Conservation (phyloP, 352 stramenopile species). For the Thalassiosira ordinaria region DNA sequence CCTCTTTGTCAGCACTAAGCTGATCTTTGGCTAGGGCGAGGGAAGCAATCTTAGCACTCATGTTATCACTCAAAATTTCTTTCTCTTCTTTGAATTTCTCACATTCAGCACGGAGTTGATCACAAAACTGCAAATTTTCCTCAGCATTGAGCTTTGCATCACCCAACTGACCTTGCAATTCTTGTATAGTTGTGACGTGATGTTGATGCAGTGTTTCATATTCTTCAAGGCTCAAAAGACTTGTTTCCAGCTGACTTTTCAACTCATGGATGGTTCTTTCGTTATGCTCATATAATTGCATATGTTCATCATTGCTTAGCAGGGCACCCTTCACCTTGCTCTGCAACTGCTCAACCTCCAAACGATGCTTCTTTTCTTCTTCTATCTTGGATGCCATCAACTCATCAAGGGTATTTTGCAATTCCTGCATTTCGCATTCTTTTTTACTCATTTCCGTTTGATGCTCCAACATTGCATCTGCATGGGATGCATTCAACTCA, state of each 20-base stretch:
- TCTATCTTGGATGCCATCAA: constrained; percentile 5
- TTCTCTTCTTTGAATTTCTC: constrained; percentile 14
- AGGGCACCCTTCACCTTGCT: constrained; percentile 5
- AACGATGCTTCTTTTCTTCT: neutral
- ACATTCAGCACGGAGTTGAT: constrained; percentile 16
- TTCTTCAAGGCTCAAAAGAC: too few species aligned
- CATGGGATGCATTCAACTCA: too few species aligned
- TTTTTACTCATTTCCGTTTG: constrained; percentile 4
- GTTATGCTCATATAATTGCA: constrained; percentile 31
- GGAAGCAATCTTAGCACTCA: too few species aligned
- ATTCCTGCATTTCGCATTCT: neutral
- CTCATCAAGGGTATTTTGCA: constrained; percentile 13
- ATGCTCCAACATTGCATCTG: too few species aligned
- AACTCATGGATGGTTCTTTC: neutral
- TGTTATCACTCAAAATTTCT: too few species aligned
- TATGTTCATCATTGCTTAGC: constrained; percentile 24
- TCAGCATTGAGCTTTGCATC: constrained; percentile 25
- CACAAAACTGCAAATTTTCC: constrained; percentile 31
- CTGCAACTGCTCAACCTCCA: constrained; percentile 5
- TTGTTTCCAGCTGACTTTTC: too few species aligned
- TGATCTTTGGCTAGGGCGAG: too few species aligned
- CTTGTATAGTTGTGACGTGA: too few species aligned
- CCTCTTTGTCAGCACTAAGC: too few species aligned
- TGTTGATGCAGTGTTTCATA: too few species aligned
- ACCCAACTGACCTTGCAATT: constrained; percentile 34